Percentiles rank a stretch among this genome's conserved stretches.
phyloP scores from a whole-genome alignment of 192 early-diverging fungal genomes.

The Backusella australiensis region DNA sequence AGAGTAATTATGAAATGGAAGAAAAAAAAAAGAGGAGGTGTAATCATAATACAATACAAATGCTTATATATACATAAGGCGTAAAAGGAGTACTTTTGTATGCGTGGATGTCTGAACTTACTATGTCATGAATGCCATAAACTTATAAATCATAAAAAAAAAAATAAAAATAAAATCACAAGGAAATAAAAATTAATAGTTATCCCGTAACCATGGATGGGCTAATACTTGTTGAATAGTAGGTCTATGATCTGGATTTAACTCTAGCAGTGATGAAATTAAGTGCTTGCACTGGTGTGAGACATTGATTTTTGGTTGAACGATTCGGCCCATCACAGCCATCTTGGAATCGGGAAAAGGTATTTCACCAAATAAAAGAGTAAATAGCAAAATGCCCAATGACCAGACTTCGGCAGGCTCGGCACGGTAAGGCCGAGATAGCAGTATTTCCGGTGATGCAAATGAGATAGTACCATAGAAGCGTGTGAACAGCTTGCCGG shows the following conservation, averaged over 20 bases:
- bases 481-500: constrained; percentile 25
- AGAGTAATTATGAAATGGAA: background rate
- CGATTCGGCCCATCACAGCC: constrained; percentile 38
- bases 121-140: background rate
- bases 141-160: background rate
- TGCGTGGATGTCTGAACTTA: constrained; percentile 12
- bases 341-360: constrained; percentile 54
- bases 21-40: background rate
- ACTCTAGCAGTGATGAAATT: constrained; percentile 59
- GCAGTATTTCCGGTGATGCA: constrained; percentile 67
- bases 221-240: constrained; percentile 49
- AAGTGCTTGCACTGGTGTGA: constrained; percentile 51
- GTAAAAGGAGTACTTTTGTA: background rate
- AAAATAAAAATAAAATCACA: constrained; percentile 5
- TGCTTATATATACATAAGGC: no score
- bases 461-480: constrained; percentile 56
- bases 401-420: constrained; percentile 73
- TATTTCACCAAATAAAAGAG: constrained; percentile 54
- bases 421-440: constrained; percentile 58
- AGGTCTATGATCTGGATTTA: constrained; percentile 46
- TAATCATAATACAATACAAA: background rate
- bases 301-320: constrained; percentile 35
- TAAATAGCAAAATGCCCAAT: constrained; percentile 63
- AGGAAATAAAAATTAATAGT: background rate
- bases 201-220: constrained; percentile 56